Evolutionary conservation across 2,329 filamentous ascomycete genomes (phyloP).

Genomic region (Daldinia sp.): DNA sequence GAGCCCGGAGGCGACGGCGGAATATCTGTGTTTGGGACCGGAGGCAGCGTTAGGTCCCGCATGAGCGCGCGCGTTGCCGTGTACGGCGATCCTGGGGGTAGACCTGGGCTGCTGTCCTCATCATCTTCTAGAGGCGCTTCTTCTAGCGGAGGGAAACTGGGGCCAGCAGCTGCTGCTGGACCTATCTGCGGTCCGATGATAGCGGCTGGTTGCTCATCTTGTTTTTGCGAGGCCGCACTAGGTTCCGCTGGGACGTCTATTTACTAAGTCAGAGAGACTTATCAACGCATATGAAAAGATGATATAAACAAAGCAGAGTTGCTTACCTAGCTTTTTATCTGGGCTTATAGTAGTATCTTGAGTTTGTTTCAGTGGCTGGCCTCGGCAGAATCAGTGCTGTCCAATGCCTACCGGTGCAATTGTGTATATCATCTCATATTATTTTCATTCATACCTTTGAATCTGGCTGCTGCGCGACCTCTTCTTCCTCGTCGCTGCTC

Average conservation of each 20-base stretch:
- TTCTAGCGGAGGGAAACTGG: conserved; percentile 51
- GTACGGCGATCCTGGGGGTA: conserved; percentile 72
- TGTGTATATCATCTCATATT: conserved; percentile 33
- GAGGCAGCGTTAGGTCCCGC: conserved; percentile 79
- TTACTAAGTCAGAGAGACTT: conserved; percentile 18
- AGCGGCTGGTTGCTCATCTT: conserved; percentile 35
- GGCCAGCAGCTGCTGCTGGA: conserved; percentile 43
- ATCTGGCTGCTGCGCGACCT: conserved; percentile 42
- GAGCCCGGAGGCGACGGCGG: conserved; percentile 78
- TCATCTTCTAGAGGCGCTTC: conserved; percentile 49
- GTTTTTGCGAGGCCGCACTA: conserved; percentile 24
- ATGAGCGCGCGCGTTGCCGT: conserved; percentile 72
- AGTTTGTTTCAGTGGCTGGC: conserved; percentile 49
- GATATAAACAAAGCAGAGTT: background rate
- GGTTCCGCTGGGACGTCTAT: conserved; percentile 34
- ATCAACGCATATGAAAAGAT: background rate
- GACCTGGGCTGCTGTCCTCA: conserved; percentile 32
- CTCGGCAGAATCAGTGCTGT: conserved; percentile 52
- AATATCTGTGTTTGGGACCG: conserved; percentile 78
- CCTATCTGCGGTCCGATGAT: conserved; percentile 51
- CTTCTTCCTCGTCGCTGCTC: conserved; percentile 53
- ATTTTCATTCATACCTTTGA: conserved; percentile 50
- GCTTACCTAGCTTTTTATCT: conserved; percentile 44
- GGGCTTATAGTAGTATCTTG: conserved; percentile 37
- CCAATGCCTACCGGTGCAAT: conserved; percentile 42